Evolutionary conservation across 1,284 basidiomycete species (phyloP).

Genomic region (Pisolithus thermaeus): DNA sequence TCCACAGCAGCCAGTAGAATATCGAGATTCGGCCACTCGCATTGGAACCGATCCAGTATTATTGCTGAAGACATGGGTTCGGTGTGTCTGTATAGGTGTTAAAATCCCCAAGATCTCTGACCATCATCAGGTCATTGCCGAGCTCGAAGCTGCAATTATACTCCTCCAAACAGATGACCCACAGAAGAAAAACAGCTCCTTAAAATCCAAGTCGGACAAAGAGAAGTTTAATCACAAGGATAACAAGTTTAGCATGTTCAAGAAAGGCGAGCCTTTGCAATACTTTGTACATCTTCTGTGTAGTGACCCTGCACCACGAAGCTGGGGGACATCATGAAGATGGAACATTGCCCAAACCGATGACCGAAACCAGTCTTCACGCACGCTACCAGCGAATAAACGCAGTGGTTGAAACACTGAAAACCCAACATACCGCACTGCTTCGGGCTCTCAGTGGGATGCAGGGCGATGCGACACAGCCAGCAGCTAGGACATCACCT

Average conservation of each 20-base stretch:
- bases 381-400: conserved; percentile 37
- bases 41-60: conserved; percentile 41
- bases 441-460: conserved; percentile 39
- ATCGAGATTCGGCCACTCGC: conserved; percentile 33
- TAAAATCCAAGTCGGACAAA: conserved; percentile 42
- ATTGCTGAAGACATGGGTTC: conserved; percentile 58
- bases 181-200: conserved; percentile 29
- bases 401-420: conserved; percentile 46
- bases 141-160: conserved; percentile 38
- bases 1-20: conserved; percentile 40
- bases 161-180: conserved; percentile 27
- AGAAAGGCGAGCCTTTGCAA: conserved; percentile 38
- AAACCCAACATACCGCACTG: conserved; percentile 51
- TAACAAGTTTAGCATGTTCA: conserved; percentile 49
- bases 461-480: conserved; percentile 33
- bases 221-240: conserved; percentile 40
- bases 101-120: conserved; percentile 7
- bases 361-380: conserved; percentile 10
- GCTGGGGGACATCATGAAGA: conserved; percentile 23
- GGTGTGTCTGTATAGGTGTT: conserved; percentile 33
- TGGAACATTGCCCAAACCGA: conserved; percentile 14
- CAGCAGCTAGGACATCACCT: conserved; percentile 34
- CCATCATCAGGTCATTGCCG: conserved; percentile 33
- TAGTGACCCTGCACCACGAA: conserved; percentile 1
- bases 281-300: conserved; percentile 1